A percentile compares a stretch with the other conserved stretches of the same genome.
Evolutionary conservation across 2,329 filamentous ascomycete species (phyloP).

Genomic region (Apiospora hydei): DNA sequence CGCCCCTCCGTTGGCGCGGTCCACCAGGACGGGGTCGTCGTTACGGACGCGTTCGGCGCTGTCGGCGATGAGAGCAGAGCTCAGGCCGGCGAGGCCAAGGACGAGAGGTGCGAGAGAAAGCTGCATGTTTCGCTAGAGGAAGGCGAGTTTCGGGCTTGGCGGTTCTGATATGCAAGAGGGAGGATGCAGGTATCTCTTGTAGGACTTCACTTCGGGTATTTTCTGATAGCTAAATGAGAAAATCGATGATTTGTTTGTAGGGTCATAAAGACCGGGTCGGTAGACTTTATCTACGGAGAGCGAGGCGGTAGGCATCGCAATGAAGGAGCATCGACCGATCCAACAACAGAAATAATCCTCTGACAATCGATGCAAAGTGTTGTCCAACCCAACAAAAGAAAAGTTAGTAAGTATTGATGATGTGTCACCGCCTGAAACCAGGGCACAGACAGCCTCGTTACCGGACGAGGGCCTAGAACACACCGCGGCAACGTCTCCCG

Average conservation of each 20-base stretch:
- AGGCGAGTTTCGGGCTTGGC: neutral
- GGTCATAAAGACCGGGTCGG: too few species aligned
- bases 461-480: neutral
- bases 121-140: slow-evolving; percentile 23
- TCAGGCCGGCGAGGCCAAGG: neutral
- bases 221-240: neutral
- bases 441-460: neutral
- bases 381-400: neutral
- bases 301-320: neutral
- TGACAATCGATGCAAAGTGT: neutral
- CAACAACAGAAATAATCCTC: neutral
- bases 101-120: slow-evolving; percentile 27
- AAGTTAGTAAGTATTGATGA: neutral
- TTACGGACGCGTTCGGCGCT: slow-evolving; percentile 12
- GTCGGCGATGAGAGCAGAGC: slow-evolving; percentile 18
- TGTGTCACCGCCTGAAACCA: too few species aligned
- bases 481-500: neutral
- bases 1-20: slow-evolving; percentile 5
- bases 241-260: neutral
- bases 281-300: neutral
- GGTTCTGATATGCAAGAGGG: neutral
- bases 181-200: neutral
- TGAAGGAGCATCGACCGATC: neutral
- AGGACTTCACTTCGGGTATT: neutral
- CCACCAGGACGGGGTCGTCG: slow-evolving; percentile 14